These are phyloP conservation scores for Barnettozyma siamensis DNA, from an alignment of 805 yeast genomes.

Conservation along the genomic window DNA sequence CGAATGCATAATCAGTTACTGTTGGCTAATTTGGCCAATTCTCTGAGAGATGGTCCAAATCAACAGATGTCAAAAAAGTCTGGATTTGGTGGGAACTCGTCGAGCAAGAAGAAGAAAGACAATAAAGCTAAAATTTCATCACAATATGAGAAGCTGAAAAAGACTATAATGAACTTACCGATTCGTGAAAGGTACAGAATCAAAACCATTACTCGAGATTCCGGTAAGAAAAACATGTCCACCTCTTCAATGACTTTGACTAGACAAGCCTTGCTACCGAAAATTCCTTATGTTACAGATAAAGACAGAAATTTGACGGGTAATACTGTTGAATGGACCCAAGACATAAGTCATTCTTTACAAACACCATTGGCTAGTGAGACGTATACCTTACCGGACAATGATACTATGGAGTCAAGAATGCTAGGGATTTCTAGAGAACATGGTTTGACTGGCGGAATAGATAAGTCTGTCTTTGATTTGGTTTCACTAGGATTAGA, in stretches of 20 bases:
- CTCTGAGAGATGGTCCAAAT: constrained; percentile 73
- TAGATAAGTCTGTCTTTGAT: constrained; percentile 76
- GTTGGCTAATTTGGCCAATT: constrained; percentile 76
- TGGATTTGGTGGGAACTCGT: constrained; percentile 43
- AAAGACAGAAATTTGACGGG: constrained; percentile 23
- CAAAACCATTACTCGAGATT: constrained; percentile 74
- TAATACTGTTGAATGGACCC: constrained; percentile 78
- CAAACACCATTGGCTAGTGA: constrained; percentile 79
- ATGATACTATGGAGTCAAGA: constrained; percentile 56
- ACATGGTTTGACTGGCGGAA: constrained; percentile 77
- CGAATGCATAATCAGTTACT: constrained; percentile 79
- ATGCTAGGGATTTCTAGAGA: constrained; percentile 84
- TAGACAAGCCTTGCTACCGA: constrained; percentile 57
- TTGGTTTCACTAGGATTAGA: constrained; percentile 77
- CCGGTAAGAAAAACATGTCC: constrained; percentile 74
- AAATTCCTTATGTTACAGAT: constrained; percentile 63
- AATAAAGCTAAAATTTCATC: constrained; percentile 47
- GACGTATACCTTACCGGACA: constrained; percentile 76
- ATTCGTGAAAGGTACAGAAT: constrained; percentile 79
- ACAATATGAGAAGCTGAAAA: constrained; percentile 77
- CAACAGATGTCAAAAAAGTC: constrained; percentile 26
- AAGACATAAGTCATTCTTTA: constrained; percentile 82
- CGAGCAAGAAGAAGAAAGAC: constrained; percentile 44
- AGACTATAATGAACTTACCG: constrained; percentile 81
- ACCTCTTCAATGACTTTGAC: constrained; percentile 63